Percentiles rank a stretch among this genome's conserved stretches.
These are phyloP conservation scores for Citrullus amarus DNA, from an alignment of 306 rosid species.

Conservation along the genomic window DNA sequence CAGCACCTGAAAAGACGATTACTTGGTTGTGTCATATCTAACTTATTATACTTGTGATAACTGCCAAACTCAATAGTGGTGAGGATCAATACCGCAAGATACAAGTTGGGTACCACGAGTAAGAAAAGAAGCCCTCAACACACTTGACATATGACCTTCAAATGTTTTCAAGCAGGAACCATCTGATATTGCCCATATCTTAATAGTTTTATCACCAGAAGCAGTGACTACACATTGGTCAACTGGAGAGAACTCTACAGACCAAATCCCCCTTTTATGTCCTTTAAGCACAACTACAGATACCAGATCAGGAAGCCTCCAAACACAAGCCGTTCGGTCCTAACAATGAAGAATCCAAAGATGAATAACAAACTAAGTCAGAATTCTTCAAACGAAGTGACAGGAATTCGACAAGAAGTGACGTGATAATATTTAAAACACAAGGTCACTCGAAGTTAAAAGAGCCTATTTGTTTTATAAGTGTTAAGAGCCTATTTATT, in stretches of 20 bases:
- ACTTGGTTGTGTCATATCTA: background rate
- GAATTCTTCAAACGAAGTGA: background rate
- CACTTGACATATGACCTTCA: slow-evolving; percentile 91
- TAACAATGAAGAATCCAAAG: slow-evolving; percentile 15
- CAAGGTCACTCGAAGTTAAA: background rate
- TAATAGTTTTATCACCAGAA: slow-evolving; percentile 89
- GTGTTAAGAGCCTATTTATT: no score
- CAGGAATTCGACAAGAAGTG: background rate
- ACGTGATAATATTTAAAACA: background rate
- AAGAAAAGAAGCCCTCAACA: slow-evolving; percentile 75
- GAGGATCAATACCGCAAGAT: slow-evolving; percentile 57
- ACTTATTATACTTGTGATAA: background rate
- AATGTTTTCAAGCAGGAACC: slow-evolving; percentile 92
- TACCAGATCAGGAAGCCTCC: slow-evolving; percentile 92
- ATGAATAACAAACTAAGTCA: background rate
- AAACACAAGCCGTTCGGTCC: slow-evolving; percentile 94
- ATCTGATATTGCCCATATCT: slow-evolving; percentile 87
- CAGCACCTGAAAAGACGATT: slow-evolving; percentile 58
- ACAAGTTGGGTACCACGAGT: slow-evolving; percentile 88
- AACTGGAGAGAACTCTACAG: slow-evolving; percentile 93
- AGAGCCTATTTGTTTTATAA: background rate
- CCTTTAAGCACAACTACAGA: slow-evolving; percentile 62
- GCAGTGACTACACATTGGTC: slow-evolving; percentile 93
- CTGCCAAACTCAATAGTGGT: background rate
- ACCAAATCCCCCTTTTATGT: slow-evolving; percentile 95